Evolutionary conservation across 208 protist genomes (phyloP), one percentile per base, ranked within the genome.

Genomic region (Histomonas meleagridis): DNA sequence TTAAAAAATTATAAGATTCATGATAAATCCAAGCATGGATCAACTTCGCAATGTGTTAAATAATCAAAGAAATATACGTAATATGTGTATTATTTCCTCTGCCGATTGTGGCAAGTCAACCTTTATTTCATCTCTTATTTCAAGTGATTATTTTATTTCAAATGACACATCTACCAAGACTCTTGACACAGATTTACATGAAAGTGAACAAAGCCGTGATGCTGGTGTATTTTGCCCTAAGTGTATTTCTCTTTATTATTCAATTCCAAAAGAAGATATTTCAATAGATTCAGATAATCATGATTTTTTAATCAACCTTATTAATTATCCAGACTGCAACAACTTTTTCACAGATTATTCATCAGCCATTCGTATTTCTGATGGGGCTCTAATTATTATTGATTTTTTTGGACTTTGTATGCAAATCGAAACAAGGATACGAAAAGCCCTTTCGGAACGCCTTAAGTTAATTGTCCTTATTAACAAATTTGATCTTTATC

Each of bases 301-400:
- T 76, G 79, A 94, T 69, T 97, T 96, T 94, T 94, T 99, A 53
- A 98, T 99, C 96, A 99, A 99, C 96, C 92, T 98, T 38, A 98
- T 98, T 92, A 92, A 94, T 90, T 94, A 92, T n/a, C 93, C 93
- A 23, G 97, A 97, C 65, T 98, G 99, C 96, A 97, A 99, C 90
- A 97, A 99, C 94, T 99, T 99, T 95, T 98, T 96, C n/a, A 98
- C 97, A 91, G 98, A 98, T 94, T 97, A 99, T 90, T 98, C 97
- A 90, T 97, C 97, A 70, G 97, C 98, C 53, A 97, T 99, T 60
- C 96, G 98, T 95, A 97, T 99, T 92, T 98, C 98, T 90, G 98
- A 99, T 94, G 98, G 98, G 94, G 97, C 97, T 81, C 94, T 99
- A 16, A 97, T 99, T 81, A 98, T 99, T 92, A 96, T 99, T 69